Conservation (phyloP, 306 rosid genomes). For the Lathyrus tuberosus region DNA sequence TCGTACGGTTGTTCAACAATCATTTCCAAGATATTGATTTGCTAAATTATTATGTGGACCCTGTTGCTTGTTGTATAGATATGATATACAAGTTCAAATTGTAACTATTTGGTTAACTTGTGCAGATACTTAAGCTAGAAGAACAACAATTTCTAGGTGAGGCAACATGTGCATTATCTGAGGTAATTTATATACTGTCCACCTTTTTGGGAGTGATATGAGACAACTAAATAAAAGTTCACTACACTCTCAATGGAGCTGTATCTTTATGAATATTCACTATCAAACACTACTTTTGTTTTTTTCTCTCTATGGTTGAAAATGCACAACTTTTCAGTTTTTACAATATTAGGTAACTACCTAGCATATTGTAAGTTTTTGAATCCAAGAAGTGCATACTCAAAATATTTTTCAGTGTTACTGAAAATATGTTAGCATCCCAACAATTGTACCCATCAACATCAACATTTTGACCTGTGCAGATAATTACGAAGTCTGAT, state of each 20-base stretch:
- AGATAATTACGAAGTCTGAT: conserved; percentile 78
- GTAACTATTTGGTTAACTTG: conserved; percentile 41
- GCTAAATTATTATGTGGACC: conserved; percentile 12
- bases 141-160: conserved; percentile 98
- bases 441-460: conserved; percentile 26
- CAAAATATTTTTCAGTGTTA: conserved; percentile 32
- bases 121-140: conserved; percentile 93
- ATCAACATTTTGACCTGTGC: conserved; percentile 49
- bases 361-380: conserved; percentile 18
- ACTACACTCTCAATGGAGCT: conserved; percentile 20
- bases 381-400: conserved; percentile 29
- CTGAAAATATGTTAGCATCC: conserved; percentile 37
- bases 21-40: conserved; percentile 16
- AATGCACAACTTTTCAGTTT: conserved; percentile 26
- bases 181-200: conserved; percentile 61
- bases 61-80: conserved; percentile 30
- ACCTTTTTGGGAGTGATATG: conserved; percentile 18
- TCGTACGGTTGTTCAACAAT: conserved; percentile 11
- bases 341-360: conserved; percentile 28
- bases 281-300: conserved; percentile 9
- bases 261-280: conserved; percentile 22
- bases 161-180: conserved; percentile 81
- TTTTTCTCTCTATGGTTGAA: conserved; percentile 25
- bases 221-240: conserved; percentile 30
- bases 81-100: conserved; percentile 35